phyloP scores from a whole-genome alignment of 208 protist genomes.

The Lotmaria passim region DNA sequence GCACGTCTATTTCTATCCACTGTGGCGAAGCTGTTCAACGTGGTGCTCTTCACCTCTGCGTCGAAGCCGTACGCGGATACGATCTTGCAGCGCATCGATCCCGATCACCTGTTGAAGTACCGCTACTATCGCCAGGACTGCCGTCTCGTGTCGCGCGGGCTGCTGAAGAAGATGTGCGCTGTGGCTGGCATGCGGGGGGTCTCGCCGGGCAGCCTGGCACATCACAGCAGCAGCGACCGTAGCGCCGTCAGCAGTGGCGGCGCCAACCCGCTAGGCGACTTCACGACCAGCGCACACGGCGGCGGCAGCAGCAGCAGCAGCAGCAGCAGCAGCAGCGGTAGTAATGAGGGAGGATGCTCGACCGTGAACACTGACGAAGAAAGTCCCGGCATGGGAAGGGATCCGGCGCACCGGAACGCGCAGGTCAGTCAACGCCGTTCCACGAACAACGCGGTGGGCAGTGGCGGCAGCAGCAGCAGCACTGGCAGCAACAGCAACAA shows the following conservation, averaged over 20 bases:
- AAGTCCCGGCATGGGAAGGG: no score
- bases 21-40: constrained; percentile 77
- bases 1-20: constrained; percentile 73
- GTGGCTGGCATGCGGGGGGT: constrained; percentile 15
- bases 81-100: constrained; percentile 85
- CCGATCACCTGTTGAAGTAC: constrained; percentile 59
- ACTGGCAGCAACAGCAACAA: no score
- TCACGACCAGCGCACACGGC: not conserved
- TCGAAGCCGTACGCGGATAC: constrained; percentile 90
- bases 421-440: no score
- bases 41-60: constrained; percentile 89
- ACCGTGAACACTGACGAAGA: not conserved
- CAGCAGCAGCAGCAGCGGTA: constrained; percentile 3
- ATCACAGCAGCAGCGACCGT: not conserved
- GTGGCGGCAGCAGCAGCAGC: no score
- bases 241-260: not conserved
- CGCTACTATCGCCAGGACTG: constrained; percentile 88
- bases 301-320: constrained; percentile 5
- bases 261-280: constrained; percentile 1
- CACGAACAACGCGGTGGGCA: no score
- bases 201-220: not conserved
- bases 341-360: no score
- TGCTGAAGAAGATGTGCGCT: constrained; percentile 43
- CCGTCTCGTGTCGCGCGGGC: constrained; percentile 54
- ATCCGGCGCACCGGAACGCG: no score